phyloP scores from a whole-genome alignment of 1,139 yeast species.

The Trichomonascaceae sp. region DNA sequence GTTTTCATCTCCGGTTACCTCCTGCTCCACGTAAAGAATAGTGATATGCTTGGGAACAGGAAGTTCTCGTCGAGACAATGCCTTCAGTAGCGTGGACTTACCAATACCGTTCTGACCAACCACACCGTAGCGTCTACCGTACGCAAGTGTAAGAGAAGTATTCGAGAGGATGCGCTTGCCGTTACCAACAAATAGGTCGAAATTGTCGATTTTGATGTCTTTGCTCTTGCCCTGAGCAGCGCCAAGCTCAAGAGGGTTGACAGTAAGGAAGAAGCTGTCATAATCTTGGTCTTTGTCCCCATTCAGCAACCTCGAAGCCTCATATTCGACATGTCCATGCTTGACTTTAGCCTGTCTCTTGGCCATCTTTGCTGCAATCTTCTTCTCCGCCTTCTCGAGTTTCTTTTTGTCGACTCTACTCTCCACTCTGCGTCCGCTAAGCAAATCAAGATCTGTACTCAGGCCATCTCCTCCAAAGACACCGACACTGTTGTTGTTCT shows the following conservation, averaged over 20 bases:
- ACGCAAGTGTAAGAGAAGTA: slow-evolving; percentile 73
- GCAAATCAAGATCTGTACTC: slow-evolving; percentile 73
- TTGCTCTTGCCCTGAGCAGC: slow-evolving; percentile 88
- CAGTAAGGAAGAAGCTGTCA: slow-evolving; percentile 87
- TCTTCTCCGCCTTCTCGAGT: slow-evolving; percentile 91
- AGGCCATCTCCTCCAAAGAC: slow-evolving; percentile 36
- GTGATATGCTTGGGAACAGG: slow-evolving; percentile 91
- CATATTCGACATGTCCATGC: slow-evolving; percentile 40
- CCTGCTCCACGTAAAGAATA: slow-evolving; percentile 94
- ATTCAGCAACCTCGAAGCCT: slow-evolving; percentile 76
- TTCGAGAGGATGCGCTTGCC: slow-evolving; percentile 88
- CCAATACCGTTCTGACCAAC: slow-evolving; percentile 99
- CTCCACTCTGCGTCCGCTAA: slow-evolving; percentile 83
- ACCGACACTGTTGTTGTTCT: slow-evolving; percentile 17
- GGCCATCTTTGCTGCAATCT: slow-evolving; percentile 92
- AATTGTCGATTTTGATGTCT: slow-evolving; percentile 84
- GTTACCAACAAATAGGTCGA: slow-evolving; percentile 89
- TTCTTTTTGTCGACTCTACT: slow-evolving; percentile 92
- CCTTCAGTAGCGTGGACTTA: slow-evolving; percentile 84
- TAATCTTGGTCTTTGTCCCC: slow-evolving; percentile 58
- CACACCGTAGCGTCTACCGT: slow-evolving; percentile 91
- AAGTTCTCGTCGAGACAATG: slow-evolving; percentile 85
- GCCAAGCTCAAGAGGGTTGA: slow-evolving; percentile 77
- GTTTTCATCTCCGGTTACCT: slow-evolving; percentile 84
- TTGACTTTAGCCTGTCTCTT: slow-evolving; percentile 63